phyloP scores from a whole-genome alignment of 106 monocot genomes.

The Dioscorea alata region DNA sequence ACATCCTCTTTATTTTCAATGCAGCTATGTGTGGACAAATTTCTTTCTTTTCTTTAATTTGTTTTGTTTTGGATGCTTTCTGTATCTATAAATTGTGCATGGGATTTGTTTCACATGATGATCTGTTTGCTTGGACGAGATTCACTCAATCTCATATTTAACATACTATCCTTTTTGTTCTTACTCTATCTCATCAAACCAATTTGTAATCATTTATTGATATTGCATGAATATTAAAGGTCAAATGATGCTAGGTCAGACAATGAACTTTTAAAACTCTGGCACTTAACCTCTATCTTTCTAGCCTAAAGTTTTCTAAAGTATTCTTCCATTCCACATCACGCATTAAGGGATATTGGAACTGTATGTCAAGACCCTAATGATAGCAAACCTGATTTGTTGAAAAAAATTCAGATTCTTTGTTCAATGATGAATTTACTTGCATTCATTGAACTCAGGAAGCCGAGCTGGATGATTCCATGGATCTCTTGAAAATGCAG shows the following conservation, averaged over 20 bases:
- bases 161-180: too few relatives aligned
- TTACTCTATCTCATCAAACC: too few relatives aligned
- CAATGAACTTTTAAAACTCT: neutral
- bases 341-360: too few relatives aligned
- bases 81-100: neutral
- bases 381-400: neutral
- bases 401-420: neutral
- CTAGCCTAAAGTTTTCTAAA: neutral
- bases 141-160: too few relatives aligned
- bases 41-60: neutral
- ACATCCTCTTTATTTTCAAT: constrained; percentile 1
- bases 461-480: constrained; percentile 5
- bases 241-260: too few relatives aligned
- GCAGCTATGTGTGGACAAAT: neutral
- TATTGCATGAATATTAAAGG: too few relatives aligned
- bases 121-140: too few relatives aligned
- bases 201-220: too few relatives aligned
- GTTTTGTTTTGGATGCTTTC: neutral
- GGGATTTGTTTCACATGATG: neutral
- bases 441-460: too few relatives aligned
- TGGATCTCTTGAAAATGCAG: constrained; percentile 22
- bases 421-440: constrained; percentile 3
- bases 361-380: too few relatives aligned
- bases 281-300: neutral
- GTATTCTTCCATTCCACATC: neutral